Conservation (phyloP, 1,284 basidiomycete species). For the Naganishia sp. region DNA sequence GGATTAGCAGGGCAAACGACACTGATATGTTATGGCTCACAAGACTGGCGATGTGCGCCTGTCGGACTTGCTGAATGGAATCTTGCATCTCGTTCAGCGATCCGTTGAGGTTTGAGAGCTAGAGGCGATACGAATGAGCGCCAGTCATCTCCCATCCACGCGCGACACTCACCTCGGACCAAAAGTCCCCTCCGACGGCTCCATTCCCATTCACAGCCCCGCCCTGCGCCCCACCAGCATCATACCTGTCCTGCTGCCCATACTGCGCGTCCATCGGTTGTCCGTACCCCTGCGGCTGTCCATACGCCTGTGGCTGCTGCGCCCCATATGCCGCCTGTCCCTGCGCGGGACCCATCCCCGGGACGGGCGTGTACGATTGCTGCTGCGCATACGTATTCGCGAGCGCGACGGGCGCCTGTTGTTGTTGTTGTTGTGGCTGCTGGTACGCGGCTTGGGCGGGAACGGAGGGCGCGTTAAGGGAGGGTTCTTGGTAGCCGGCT, state of each 20-base stretch:
- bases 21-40: too few relatives aligned
- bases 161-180: conserved; percentile 41
- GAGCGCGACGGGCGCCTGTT: not conserved
- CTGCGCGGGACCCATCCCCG: conserved; percentile 31
- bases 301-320: conserved; percentile 30
- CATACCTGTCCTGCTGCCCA: conserved; percentile 47
- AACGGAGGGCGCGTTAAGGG: conserved; percentile 18
- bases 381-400: conserved; percentile 26
- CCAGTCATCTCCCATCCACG: too few relatives aligned
- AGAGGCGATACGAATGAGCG: not conserved
- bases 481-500: conserved; percentile 23
- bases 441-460: conserved; percentile 11
- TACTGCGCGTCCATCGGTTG: conserved; percentile 35
- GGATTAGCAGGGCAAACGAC: too few relatives aligned
- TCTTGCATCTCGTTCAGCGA: conserved; percentile 47
- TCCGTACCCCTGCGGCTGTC: conserved; percentile 6
- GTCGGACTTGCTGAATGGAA: conserved; percentile 49
- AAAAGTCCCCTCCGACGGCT: conserved; percentile 46
- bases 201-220: conserved; percentile 37
- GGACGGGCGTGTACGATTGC: conserved; percentile 34
- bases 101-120: conserved; percentile 24
- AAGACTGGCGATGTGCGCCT: conserved; percentile 47
- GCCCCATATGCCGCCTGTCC: conserved; percentile 26
- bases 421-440: conserved; percentile 1
- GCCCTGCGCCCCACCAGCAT: conserved; percentile 15